Evolutionary conservation across 345 rosid genomes (phyloP), one percentile per base, ranked within the genome.

Genomic region (Nephelium lappaceum): DNA sequence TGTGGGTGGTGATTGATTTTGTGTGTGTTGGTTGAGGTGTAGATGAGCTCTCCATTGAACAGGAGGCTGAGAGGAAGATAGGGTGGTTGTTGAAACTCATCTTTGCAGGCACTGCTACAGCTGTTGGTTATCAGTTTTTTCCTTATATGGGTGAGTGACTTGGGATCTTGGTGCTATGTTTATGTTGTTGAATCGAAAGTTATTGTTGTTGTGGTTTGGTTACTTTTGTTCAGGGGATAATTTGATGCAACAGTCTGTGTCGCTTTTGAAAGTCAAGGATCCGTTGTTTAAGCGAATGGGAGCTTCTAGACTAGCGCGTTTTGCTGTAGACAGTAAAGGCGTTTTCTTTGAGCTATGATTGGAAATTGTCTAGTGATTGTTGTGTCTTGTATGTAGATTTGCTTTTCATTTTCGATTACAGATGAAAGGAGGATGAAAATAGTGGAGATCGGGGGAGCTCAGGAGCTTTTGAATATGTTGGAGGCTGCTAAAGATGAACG

Each of bases 341-440:
- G 15, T 11, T 47, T 14, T 67, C 47, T 53, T 21, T 11, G 43
- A 18, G 8, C 18, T 25, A 18, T 47, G 49, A 53, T 47, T 62
- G 23, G n/a, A 16, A 53, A 23, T 63, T 60, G 51, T 76, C 18
- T 74, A 1, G 14, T 24, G 62, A 10, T 31, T 45, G 8, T 36
- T 10, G 63, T 47, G 15, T 60, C 64, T 78, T 27, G 66, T 8
- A 18, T 53, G 5, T 72, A 19, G 47, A 67, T 42, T 65, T 19
- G 74, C 31, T 45, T 67, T 24, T 80, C 41, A 14, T 77, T 21
- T 74, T 62, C 71, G 65, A 72, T 80, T 57, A 45, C 78, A 94
- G 97, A 94, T 87, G 91, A 90, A 76, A 91, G 93, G 76, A 94
- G 99, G 81, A 92, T 91, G 97, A 91, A 90, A 82, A 89, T 95